Conservation (phyloP, 768 basidiomycete species). For the Tephrocybe sp. region DNA sequence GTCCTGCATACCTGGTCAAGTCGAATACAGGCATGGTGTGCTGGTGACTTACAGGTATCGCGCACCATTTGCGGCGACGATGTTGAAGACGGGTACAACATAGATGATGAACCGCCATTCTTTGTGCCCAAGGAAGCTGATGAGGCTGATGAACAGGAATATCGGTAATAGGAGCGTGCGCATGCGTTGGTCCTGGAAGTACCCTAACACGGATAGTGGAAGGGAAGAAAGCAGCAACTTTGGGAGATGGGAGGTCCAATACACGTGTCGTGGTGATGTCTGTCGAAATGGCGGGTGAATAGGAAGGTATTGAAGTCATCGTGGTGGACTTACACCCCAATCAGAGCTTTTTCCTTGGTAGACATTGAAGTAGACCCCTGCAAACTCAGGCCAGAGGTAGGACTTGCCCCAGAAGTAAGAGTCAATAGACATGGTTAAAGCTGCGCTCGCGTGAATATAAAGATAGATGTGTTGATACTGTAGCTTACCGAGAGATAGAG, state of each 20-base stretch:
- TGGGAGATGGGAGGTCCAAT: slow-evolving; percentile 69
- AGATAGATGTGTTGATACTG: neutral
- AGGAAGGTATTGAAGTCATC: too few species aligned
- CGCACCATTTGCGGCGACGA: slow-evolving; percentile 71
- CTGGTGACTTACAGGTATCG: slow-evolving; percentile 56
- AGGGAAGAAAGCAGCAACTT: slow-evolving; percentile 70
- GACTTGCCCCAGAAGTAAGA: slow-evolving; percentile 81
- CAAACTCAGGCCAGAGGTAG: slow-evolving; percentile 86
- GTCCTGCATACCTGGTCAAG: slow-evolving; percentile 32
- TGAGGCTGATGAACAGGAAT: slow-evolving; percentile 51
- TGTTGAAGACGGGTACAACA: slow-evolving; percentile 76
- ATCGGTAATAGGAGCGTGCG: slow-evolving; percentile 53
- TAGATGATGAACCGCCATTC: slow-evolving; percentile 98
- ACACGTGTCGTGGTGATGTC: slow-evolving; percentile 71
- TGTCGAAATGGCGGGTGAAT: slow-evolving; percentile 23
- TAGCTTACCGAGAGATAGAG: slow-evolving; percentile 51
- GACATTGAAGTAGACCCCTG: slow-evolving; percentile 82
- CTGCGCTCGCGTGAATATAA: slow-evolving; percentile 33
- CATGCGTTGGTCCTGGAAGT: slow-evolving; percentile 45
- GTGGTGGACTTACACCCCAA: slow-evolving; percentile 77
- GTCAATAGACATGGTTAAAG: slow-evolving; percentile 65
- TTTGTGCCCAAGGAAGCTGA: slow-evolving; percentile 87
- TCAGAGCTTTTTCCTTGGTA: slow-evolving; percentile 81
- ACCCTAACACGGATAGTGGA: slow-evolving; percentile 60
- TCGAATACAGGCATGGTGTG: neutral